A percentile compares a stretch with the other conserved stretches of the same genome.
These are phyloP conservation scores for Acacia melanoxylon DNA, from an alignment of 306 rosid genomes.

Conservation along the genomic window DNA sequence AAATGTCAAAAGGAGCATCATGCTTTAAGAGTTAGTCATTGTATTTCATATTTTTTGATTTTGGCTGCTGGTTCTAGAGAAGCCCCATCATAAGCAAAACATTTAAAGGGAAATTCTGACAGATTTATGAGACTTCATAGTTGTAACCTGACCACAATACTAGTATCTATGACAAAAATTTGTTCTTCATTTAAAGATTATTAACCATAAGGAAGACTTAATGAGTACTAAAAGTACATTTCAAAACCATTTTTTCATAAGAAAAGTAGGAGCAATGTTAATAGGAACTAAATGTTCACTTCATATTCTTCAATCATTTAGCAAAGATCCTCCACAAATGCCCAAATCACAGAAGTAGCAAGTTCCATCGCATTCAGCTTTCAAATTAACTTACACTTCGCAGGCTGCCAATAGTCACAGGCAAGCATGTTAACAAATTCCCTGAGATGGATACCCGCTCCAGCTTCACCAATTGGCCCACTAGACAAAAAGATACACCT, in stretches of 20 bases:
- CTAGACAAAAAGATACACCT: constrained; percentile 44
- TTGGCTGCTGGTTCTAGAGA: not conserved
- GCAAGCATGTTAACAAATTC: constrained; percentile 65
- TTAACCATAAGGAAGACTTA: constrained; percentile 17
- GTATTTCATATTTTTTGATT: not conserved
- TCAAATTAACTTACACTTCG: constrained; percentile 68
- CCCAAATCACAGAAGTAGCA: constrained; percentile 5
- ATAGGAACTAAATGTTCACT: constrained; percentile 6
- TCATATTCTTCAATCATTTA: constrained; percentile 12
- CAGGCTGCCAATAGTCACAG: constrained; percentile 92
- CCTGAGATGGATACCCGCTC: constrained; percentile 79
- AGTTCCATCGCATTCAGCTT: constrained; percentile 28
- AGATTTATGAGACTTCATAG: constrained; percentile 6
- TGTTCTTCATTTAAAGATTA: not conserved
- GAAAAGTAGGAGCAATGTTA: not conserved
- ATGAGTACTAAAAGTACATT: not conserved
- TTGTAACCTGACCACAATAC: constrained; percentile 23
- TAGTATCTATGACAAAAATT: not conserved
- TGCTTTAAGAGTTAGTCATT: constrained; percentile 31
- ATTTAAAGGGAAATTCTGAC: constrained; percentile 7
- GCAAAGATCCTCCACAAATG: constrained; percentile 16
- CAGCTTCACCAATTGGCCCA: constrained; percentile 94
- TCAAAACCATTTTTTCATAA: constrained; percentile 14
- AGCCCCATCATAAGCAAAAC: not conserved
- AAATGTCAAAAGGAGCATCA: constrained; percentile 43